Conservation (phyloP, 106 monocot species). For the Dendrobium huoshanense region DNA sequence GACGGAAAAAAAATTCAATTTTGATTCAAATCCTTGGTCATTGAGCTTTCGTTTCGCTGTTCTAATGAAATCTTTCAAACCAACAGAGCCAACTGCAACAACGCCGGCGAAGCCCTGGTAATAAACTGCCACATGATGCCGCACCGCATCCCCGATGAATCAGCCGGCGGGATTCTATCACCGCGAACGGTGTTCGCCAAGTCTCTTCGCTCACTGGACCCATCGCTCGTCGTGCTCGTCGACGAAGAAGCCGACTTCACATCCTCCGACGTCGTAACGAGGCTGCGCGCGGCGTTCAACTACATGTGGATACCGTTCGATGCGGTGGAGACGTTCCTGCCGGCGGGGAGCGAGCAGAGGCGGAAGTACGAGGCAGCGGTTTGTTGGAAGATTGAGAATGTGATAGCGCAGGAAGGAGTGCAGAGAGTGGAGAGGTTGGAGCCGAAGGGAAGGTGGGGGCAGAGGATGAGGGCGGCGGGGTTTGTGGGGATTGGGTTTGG, state of each 20-base stretch:
- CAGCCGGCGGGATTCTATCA: not conserved
- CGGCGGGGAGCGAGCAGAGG: slow-evolving; percentile 35
- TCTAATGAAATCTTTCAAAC: not conserved
- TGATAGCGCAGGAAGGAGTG: slow-evolving; percentile 34
- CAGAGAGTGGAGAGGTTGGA: slow-evolving; percentile 43
- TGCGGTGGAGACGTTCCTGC: slow-evolving; percentile 46
- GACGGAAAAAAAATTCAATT: no score
- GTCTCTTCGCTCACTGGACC: slow-evolving; percentile 1
- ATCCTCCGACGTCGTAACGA: slow-evolving; percentile 21
- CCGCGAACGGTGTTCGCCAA: slow-evolving; percentile 1
- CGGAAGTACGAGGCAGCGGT: slow-evolving; percentile 48
- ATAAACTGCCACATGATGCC: slow-evolving; percentile 56
- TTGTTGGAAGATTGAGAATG: slow-evolving; percentile 63
- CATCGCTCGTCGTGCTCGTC: not conserved
- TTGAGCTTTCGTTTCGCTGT: no score
- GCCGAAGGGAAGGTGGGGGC: slow-evolving; percentile 10
- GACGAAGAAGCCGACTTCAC: slow-evolving; percentile 45
- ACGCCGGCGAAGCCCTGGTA: slow-evolving; percentile 32
- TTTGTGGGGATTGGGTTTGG: slow-evolving; percentile 22
- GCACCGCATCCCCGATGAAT: slow-evolving; percentile 34
- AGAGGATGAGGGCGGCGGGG: slow-evolving; percentile 26
- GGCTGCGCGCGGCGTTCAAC: slow-evolving; percentile 44
- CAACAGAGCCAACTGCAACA: not conserved
- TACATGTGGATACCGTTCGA: slow-evolving; percentile 68
- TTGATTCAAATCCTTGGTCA: no score